Percentiles rank a stretch among this genome's conserved stretches.
Conservation (phyloP, 1,139 yeast species). For the Candida frijolesensis region DNA sequence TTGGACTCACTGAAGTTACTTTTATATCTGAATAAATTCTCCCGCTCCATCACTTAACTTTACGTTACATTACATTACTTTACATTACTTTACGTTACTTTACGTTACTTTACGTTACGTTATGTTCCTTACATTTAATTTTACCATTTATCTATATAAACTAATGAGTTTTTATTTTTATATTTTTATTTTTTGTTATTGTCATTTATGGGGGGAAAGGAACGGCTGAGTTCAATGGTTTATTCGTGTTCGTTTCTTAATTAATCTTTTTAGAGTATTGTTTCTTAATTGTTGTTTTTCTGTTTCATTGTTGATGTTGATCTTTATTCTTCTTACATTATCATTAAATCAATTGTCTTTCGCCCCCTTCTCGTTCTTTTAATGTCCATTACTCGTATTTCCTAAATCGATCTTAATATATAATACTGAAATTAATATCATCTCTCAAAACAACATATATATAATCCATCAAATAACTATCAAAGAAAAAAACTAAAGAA, state of each 20-base stretch:
- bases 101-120: not conserved
- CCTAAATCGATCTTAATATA: not conserved
- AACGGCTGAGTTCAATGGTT: not conserved
- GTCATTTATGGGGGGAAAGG: not conserved
- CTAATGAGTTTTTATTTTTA: not conserved
- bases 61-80: not conserved
- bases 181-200: not conserved
- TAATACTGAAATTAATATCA: not conserved
- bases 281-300: not conserved
- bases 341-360: not conserved
- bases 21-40: conserved; percentile 55
- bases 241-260: not conserved
- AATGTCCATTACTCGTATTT: not conserved
- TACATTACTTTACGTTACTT: not conserved
- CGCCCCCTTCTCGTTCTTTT: not conserved
- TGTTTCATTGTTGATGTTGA: not conserved
- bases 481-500: not conserved
- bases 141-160: too few relatives aligned
- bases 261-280: not conserved
- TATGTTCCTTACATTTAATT: too few relatives aligned
- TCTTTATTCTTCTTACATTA: not conserved
- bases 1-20: conserved; percentile 82
- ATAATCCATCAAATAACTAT: too few relatives aligned
- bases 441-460: too few relatives aligned
- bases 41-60: not conserved